A percentile compares a stretch with the other conserved stretches of the same genome.
Conservation (phyloP, 257 asterid genomes). For the Rauvolfia tetraphylla region DNA sequence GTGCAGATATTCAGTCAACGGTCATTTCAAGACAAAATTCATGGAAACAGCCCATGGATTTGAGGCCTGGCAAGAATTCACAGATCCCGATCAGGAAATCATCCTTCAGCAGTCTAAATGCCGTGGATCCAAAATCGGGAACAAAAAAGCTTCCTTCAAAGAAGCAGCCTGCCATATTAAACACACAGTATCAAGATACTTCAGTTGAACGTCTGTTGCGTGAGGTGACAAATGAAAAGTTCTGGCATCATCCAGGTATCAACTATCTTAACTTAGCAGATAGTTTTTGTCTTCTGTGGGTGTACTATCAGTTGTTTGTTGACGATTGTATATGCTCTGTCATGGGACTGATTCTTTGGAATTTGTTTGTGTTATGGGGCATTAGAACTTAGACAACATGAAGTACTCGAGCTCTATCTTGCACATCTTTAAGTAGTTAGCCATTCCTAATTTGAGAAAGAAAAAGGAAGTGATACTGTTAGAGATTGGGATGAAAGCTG, state of each 20-base stretch:
- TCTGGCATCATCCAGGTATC: constrained; percentile 97
- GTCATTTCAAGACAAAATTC: constrained; percentile 57
- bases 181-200: constrained; percentile 71
- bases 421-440: background rate
- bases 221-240: constrained; percentile 92
- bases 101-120: constrained; percentile 44
- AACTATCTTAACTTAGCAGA: background rate
- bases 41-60: constrained; percentile 71
- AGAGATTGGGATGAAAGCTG: background rate
- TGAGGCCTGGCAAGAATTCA: constrained; percentile 53
- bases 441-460: background rate
- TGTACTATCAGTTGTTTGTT: background rate
- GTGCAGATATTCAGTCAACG: constrained; percentile 55
- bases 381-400: constrained; percentile 3
- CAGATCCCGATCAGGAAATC: constrained; percentile 63
- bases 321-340: background rate
- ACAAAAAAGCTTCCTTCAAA: constrained; percentile 63
- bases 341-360: background rate
- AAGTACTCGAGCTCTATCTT: background rate
- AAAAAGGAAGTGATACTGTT: background rate
- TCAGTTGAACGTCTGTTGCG: constrained; percentile 95
- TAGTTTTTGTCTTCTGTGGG: background rate
- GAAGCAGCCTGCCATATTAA: constrained; percentile 50
- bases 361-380: background rate
- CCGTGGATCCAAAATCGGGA: constrained; percentile 51